Base-by-base conservation (phyloP, 208 protist species). In the Lotmaria passim region DNA sequence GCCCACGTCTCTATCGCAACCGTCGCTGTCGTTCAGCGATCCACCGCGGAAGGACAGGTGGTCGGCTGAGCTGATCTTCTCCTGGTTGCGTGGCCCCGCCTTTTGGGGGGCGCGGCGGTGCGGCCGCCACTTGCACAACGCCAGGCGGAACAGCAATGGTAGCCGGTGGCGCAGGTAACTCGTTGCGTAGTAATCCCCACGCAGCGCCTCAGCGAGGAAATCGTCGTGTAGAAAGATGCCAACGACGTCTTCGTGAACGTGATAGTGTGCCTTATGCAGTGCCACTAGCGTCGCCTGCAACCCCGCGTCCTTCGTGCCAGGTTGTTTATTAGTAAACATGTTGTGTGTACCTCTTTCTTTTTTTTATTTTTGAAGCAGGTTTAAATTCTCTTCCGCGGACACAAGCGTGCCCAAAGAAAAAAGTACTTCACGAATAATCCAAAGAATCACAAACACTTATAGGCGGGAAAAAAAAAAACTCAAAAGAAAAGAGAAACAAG, bases 81-180 rank as follows among this genome's bases (percentile, higher is more conserved):
- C 46, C n/a, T 23, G 53, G 3, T 23, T 39, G 14, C 21, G 43
- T 30, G 46, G 46, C 47, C 19, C 6, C 23, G 44, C 19, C 58
- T 38, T 64, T 24, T 39, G 24, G 7, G 38, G 33, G 7, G 46
- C 15, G 19, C 30, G 60, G 7, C 28, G 43, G 47, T 55, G 60
- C 21, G 50, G 58, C 17, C 36, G 50, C 67, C 75, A 70, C 61
- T 46, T 48, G 55, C 48, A 64, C 52, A 85, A 47, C 19, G 69
- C 73, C 11, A 85, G 50, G 0, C 67, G 57, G 23, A 85, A 55
- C 7, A 85, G 53, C 6, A 81, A 51, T 6, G 74, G 71, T 11
- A 81, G 15, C 7, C 75, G 79, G n/a, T 64, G 60, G n/a, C 71
- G 73, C 19, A 73, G 61, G 52, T 81, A 81, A 17, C 17, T 55